Evolutionary conservation across 176 grass and related monocot genomes (phyloP).

Genomic region (Zizania latifolia): DNA sequence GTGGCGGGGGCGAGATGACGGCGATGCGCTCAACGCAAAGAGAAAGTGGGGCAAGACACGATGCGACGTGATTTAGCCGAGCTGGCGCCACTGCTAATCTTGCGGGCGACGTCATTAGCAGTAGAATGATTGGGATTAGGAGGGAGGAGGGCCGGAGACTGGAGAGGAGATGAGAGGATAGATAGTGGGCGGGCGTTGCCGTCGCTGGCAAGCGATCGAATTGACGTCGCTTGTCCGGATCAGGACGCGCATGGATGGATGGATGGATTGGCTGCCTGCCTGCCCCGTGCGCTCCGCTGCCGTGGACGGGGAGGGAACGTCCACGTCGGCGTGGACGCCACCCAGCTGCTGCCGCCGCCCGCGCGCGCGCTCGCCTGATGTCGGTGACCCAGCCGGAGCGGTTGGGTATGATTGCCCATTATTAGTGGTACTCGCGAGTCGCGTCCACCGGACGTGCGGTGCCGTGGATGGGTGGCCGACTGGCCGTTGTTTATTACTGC

Average conservation of each 20-base stretch:
- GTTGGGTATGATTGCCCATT: neutral
- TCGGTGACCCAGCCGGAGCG: conserved; percentile 7
- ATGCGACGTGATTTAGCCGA: neutral
- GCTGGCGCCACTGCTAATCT: neutral
- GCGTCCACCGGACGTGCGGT: neutral
- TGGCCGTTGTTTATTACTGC: neutral
- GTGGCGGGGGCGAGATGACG: neutral
- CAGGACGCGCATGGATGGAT: conserved; percentile 1
- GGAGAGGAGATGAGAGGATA: too few relatives aligned
- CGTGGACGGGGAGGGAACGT: conserved; percentile 48
- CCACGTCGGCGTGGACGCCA: conserved; percentile 41
- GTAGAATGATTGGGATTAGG: neutral
- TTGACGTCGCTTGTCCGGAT: conserved; percentile 31
- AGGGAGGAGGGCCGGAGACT: neutral
- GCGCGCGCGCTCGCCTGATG: neutral
- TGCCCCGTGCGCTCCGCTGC: too few relatives aligned
- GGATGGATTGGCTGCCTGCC: neutral
- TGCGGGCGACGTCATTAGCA: neutral
- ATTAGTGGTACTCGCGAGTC: neutral
- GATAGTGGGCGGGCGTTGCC: conserved; percentile 21
- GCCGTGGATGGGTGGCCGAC: neutral
- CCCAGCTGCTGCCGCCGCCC: neutral
- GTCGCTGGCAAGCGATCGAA: conserved; percentile 30
- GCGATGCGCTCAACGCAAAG: neutral
- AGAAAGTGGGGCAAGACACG: neutral